These are phyloP conservation scores for Alternaria longipes DNA, from an alignment of 2,329 filamentous ascomycete genomes.

Conservation along the genomic window DNA sequence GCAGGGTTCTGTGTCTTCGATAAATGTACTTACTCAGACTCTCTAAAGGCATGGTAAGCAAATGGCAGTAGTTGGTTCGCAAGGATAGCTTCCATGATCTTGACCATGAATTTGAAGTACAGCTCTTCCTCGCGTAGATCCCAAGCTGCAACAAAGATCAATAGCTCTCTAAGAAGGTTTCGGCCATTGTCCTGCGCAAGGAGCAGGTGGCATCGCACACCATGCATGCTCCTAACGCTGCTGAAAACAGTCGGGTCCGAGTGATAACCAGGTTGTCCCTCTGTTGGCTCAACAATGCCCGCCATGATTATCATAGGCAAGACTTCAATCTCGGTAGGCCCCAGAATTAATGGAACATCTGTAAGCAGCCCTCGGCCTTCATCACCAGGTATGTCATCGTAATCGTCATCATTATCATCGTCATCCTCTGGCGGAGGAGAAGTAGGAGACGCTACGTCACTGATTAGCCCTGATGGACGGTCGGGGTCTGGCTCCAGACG, in stretches of 20 bases:
- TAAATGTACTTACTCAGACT: conserved; percentile 56
- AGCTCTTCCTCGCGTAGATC: conserved; percentile 92
- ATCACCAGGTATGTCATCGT: conserved; percentile 74
- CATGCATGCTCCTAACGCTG: conserved; percentile 79
- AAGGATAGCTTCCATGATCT: conserved; percentile 93
- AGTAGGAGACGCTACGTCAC: conserved; percentile 51
- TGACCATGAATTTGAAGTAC: conserved; percentile 95
- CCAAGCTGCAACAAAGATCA: conserved; percentile 98
- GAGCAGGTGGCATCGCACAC: conserved; percentile 87
- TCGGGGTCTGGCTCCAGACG: conserved; percentile 58
- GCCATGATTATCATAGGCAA: conserved; percentile 97
- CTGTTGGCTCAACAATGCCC: conserved; percentile 85
- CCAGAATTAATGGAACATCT: conserved; percentile 92
- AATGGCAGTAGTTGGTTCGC: conserved; percentile 90
- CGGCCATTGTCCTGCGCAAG: conserved; percentile 89
- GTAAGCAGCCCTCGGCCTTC: conserved; percentile 85
- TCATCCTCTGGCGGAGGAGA: conserved; percentile 65
- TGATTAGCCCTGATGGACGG: conserved; percentile 51
- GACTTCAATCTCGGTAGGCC: conserved; percentile 94
- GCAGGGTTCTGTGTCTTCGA: background rate
- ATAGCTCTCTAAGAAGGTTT: conserved; percentile 85
- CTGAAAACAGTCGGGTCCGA: conserved; percentile 61
- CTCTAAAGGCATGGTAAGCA: conserved; percentile 88
- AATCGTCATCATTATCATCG: conserved; percentile 74
- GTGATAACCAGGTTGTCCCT: conserved; percentile 67